These are phyloP conservation scores for Blastobotrys aristatus DNA, from an alignment of 1,139 yeast species.

Conservation along the genomic window DNA sequence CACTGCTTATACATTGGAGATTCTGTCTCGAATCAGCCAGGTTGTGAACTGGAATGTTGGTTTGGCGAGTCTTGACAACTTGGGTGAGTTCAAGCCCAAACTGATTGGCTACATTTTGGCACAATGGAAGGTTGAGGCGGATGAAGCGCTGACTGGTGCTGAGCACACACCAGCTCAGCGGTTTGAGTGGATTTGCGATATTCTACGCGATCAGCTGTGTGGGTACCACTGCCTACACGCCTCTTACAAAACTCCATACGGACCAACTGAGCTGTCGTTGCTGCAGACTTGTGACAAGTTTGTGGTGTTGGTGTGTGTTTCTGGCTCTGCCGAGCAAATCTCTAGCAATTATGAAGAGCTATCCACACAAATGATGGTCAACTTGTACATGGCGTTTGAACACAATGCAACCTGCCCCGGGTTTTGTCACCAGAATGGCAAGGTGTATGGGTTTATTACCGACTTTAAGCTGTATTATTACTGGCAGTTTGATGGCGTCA, in stretches of 20 bases:
- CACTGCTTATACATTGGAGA: background rate
- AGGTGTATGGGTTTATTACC: constrained; percentile 4
- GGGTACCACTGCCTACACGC: background rate
- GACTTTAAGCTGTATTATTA: background rate
- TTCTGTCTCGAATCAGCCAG: background rate
- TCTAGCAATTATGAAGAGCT: background rate
- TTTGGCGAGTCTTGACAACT: background rate
- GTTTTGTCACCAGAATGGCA: background rate
- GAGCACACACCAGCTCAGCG: background rate
- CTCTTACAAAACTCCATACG: background rate
- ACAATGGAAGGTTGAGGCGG: background rate
- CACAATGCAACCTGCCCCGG: constrained; percentile 3
- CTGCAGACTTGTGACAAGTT: background rate
- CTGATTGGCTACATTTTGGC: background rate
- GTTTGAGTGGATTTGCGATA: background rate
- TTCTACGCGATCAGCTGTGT: background rate
- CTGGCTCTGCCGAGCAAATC: background rate
- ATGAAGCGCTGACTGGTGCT: background rate
- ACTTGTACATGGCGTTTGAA: background rate
- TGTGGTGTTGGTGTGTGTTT: background rate
- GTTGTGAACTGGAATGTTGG: background rate
- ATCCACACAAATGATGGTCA: constrained; percentile 1
- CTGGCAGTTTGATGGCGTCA: constrained; percentile 3
- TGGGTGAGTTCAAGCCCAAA: background rate
- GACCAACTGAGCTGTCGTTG: background rate